These are phyloP conservation scores for Endocalyx cinctus DNA, from an alignment of 2,329 filamentous ascomycete genomes.

Conservation along the genomic window DNA sequence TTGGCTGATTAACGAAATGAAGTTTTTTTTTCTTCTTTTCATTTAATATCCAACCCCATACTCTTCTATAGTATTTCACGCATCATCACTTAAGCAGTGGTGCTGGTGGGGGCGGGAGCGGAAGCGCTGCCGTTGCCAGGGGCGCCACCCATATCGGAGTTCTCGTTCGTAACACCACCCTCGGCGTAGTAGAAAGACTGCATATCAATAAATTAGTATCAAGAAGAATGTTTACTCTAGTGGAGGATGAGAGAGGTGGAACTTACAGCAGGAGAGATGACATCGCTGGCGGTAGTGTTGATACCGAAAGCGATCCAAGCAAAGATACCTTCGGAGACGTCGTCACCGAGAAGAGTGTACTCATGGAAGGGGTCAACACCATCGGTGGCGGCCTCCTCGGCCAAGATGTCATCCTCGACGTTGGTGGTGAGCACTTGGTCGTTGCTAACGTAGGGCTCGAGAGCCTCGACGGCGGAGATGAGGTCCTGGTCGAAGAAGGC, in stretches of 20 bases:
- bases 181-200: not conserved
- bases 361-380: slow-evolving; percentile 44
- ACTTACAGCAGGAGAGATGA: not conserved
- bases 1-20: too few relatives aligned
- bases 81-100: too few relatives aligned
- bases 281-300: slow-evolving; percentile 20
- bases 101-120: too few relatives aligned
- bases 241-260: too few relatives aligned
- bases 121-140: too few relatives aligned
- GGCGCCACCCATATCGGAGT: not conserved
- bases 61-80: too few relatives aligned
- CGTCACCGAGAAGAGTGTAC: slow-evolving; percentile 47
- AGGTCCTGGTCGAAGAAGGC: slow-evolving; percentile 28
- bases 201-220: too few relatives aligned
- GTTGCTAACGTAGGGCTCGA: slow-evolving; percentile 25
- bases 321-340: slow-evolving; percentile 40
- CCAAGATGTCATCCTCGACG: slow-evolving; percentile 24
- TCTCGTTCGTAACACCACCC: not conserved
- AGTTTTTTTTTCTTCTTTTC: too few relatives aligned
- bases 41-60: too few relatives aligned
- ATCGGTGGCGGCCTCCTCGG: slow-evolving; percentile 14
- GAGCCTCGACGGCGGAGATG: slow-evolving; percentile 23
- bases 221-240: too few relatives aligned
- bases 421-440: slow-evolving; percentile 24
- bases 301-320: slow-evolving; percentile 46